Evolutionary conservation across 1,284 basidiomycete species (phyloP), one percentile per base, ranked within the genome.

Genomic region (Peniophora sp.): DNA sequence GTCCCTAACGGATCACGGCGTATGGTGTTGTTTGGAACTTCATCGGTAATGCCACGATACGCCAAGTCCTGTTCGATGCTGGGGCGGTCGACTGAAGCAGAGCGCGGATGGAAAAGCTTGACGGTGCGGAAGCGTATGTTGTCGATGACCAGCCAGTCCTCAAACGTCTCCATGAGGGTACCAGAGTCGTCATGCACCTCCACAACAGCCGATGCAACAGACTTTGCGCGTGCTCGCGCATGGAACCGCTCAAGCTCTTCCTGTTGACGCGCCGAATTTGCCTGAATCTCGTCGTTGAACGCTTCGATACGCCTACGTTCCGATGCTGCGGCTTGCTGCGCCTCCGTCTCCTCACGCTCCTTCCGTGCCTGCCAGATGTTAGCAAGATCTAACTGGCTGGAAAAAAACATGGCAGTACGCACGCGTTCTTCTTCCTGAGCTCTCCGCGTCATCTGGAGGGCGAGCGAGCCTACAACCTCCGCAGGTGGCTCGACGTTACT

Each of bases 371-470:
- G 43, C 27, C 24, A 47, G 11, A 34, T 34, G 1, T 50, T 12
- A 2, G 44, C 45, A 36, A 20, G 11, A 35, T 34, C 47, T 43
- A 36, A 22, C 5, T 32, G 27, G 27, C 27, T 32, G 27, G 27
- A 43, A 23, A 22, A 3, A 45, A 9, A 9, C 19, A n/a, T 50
- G 47, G 3, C 10, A 23, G 39, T 39, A 61, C 72, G 50, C 50
- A 81, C 84, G 55, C 70, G 70, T 56, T 85, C 81, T 60, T 83
- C 79, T 49, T 86, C 81, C 52, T 71, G 67, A 0, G 84, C 83
- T 22, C 88, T 76, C 55, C 74, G 77, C 45, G 70, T 82, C 87
- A 89, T 89, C 62, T 89, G 76, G 2, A 78, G 70, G 3, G 87
- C 87, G 2, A 90, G 72, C 0, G 88, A 90, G 24, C 81, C 83